Evolutionary conservation across 257 asterid genomes (phyloP), one percentile per base, ranked within the genome.

Genomic region (Schizonepeta tenuifolia): DNA sequence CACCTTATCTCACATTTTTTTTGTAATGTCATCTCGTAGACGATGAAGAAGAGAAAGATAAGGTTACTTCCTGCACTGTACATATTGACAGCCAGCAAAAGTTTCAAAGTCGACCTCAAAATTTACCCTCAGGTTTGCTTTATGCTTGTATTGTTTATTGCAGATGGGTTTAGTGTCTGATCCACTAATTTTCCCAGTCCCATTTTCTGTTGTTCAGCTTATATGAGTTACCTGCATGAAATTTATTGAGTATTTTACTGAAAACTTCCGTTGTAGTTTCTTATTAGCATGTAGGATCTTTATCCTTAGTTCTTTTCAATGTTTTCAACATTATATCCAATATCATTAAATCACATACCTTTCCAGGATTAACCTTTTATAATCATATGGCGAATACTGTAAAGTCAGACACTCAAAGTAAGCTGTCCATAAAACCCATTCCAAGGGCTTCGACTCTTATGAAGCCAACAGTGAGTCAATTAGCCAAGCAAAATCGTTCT

Each of bases 381-480:
- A 82, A 88, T 82, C 87, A 78, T 67, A 82, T 71, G 76, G 70
- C 15, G 66, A 83, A 80, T 71, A 79, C 75, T 75, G 69, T 65
- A 74, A 73, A 70, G 46, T 68, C 84, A 58, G 82, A 77, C 61
- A 73, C 73, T 76, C 91, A 81, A 81, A 67, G 78, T 35, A 88
- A 83, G 79, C 71, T 41, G 53, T 41, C 83, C 5, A 71, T 33
- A 74, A 92, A 92, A 82, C 83, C 91, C 53, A 72, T 65, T 57
- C 84, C 92, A 21, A 92, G 92, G 86, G 76, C 79, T 57, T 95
- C 99, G 64, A 95, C 99, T 46, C 90, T 95, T 40, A 88, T 95
- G 99, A 95, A 88, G 79, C 99, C 99, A 68, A 95, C 99, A 28
- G 96, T 80, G 43, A 92, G 99, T 82, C 96, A 90, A 76, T 83